These are phyloP conservation scores for Botryotinia narcissicola DNA, from an alignment of 2,329 filamentous ascomycete genomes.

Conservation along the genomic window DNA sequence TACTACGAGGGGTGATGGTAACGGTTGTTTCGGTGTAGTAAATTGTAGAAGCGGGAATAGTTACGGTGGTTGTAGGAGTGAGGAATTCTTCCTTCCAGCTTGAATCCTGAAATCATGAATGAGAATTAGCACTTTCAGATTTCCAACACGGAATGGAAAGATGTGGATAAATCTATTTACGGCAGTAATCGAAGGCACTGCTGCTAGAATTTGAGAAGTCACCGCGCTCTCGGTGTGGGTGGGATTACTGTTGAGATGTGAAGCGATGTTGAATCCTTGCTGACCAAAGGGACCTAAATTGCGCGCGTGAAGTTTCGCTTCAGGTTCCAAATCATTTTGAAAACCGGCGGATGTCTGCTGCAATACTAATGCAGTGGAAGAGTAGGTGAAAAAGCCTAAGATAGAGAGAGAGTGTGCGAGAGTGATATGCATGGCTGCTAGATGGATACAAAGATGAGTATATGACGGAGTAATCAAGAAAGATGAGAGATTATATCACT, in stretches of 20 bases:
- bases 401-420: background rate
- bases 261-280: background rate
- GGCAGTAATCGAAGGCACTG: background rate
- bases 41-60: background rate
- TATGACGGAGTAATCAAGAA: background rate
- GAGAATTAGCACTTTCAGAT: background rate
- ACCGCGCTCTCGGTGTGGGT: too few species aligned
- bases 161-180: background rate
- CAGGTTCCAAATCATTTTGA: background rate
- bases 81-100: background rate
- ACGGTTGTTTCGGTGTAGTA: background rate
- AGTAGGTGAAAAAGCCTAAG: background rate
- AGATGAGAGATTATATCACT: background rate
- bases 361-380: background rate
- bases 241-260: background rate
- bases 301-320: background rate
- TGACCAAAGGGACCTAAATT: background rate
- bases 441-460: too few species aligned
- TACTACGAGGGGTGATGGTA: background rate
- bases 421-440: background rate
- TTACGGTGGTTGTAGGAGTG: background rate
- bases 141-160: too few species aligned
- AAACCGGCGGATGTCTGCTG: background rate
- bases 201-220: background rate
- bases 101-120: background rate